Conservation (phyloP, 78 protist genomes). For the Cavenderia fasciculata region DNA sequence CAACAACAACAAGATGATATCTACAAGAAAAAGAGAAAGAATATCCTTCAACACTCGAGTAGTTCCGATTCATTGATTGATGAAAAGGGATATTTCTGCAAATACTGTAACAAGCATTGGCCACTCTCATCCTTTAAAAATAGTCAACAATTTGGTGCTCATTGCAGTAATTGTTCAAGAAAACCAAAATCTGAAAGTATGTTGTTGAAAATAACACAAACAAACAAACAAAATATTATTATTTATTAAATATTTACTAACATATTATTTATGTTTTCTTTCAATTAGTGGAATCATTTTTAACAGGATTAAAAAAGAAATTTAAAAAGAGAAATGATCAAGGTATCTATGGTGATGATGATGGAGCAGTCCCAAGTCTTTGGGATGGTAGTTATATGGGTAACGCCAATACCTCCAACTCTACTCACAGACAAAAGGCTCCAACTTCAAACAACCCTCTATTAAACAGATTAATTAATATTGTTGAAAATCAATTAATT, state of each 20-base stretch:
- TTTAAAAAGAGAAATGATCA: no score
- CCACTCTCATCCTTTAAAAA: constrained; percentile 61
- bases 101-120: constrained; percentile 76
- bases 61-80: no score
- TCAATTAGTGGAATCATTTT: no score
- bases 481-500: constrained; percentile 50
- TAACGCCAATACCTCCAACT: neutral
- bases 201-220: constrained; percentile 11
- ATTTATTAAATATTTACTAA: neutral
- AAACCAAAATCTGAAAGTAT: constrained; percentile 46
- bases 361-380: neutral
- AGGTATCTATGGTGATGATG: neutral
- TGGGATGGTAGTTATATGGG: neutral
- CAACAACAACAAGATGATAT: no score
- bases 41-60: no score
- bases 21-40: no score
- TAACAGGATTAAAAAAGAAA: no score
- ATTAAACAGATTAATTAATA: constrained; percentile 22
- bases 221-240: neutral
- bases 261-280: neutral
- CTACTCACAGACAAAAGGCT: neutral
- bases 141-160: constrained; percentile 84
- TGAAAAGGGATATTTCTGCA: constrained; percentile 63
- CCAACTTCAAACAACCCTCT: constrained; percentile 24
- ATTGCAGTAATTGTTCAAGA: constrained; percentile 80